Percentiles rank a stretch among this genome's conserved stretches.
phyloP scores from a whole-genome alignment of 2,329 filamentous ascomycete species.

The Dothideomycetes sp. region DNA sequence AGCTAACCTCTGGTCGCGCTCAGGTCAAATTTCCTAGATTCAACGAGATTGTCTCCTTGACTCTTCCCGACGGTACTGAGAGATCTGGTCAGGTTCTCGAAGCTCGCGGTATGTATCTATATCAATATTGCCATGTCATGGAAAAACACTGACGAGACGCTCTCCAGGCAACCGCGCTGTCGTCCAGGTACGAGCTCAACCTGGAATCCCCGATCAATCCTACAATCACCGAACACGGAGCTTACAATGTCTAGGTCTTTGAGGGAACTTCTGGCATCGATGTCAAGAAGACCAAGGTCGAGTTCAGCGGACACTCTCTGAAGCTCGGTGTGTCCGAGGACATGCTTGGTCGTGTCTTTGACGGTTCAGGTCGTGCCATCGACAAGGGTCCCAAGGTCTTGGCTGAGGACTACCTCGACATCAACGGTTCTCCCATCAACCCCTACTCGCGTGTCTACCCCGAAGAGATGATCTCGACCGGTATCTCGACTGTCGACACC shows the following conservation, averaged over 20 bases:
- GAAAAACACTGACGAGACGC: neutral
- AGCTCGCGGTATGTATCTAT: slow-evolving; percentile 65
- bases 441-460: slow-evolving; percentile 97
- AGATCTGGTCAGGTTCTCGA: slow-evolving; percentile 93
- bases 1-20: slow-evolving; percentile 6
- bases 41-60: slow-evolving; percentile 96
- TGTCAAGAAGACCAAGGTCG: slow-evolving; percentile 98
- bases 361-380: slow-evolving; percentile 94
- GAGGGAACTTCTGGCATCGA: slow-evolving; percentile 96
- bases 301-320: slow-evolving; percentile 93
- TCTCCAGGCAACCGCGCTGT: slow-evolving; percentile 78
- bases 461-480: slow-evolving; percentile 99
- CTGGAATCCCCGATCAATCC: neutral
- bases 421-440: slow-evolving; percentile 98
- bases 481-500: slow-evolving; percentile 97
- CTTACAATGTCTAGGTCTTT: slow-evolving; percentile 59
- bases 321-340: slow-evolving; percentile 99
- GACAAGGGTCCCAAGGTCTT: slow-evolving; percentile 98
- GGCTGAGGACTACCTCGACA: slow-evolving; percentile 95
- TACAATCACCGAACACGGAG: neutral
- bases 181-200: slow-evolving; percentile 61
- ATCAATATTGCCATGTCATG: neutral
- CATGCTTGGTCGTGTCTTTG: slow-evolving; percentile 98
- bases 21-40: slow-evolving; percentile 96
- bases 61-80: slow-evolving; percentile 87